Conservation (phyloP, 2,329 filamentous ascomycete species). For the Aspergillus latus region DNA sequence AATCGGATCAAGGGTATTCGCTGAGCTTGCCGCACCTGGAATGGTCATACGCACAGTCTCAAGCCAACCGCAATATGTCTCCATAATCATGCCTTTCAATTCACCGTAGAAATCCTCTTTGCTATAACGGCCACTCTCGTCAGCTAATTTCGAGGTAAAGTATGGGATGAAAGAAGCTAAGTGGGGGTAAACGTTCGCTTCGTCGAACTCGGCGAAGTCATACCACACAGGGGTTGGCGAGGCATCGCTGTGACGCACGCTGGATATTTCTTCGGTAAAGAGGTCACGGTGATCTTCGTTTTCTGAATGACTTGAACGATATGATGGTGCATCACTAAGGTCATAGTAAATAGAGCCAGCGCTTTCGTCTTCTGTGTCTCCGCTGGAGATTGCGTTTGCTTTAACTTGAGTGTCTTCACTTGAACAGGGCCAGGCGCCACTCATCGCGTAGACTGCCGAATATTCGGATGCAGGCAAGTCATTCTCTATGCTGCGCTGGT, state of each 20-base stretch:
- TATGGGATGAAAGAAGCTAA: slow-evolving; percentile 25
- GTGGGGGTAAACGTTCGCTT: slow-evolving; percentile 2
- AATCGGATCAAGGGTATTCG: not conserved
- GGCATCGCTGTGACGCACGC: not conserved
- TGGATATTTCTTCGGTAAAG: not conserved
- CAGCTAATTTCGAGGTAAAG: slow-evolving; percentile 28
- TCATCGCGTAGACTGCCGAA: not conserved
- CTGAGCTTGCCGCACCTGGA: slow-evolving; percentile 14
- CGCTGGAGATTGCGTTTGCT: not conserved
- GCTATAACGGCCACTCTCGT: slow-evolving; percentile 25
- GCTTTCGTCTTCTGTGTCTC: not conserved
- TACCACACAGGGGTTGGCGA: not conserved
- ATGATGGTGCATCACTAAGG: slow-evolving; percentile 4
- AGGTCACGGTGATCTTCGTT: not conserved
- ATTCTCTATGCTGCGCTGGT: not conserved
- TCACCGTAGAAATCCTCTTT: slow-evolving; percentile 26
- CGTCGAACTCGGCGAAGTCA: not conserved
- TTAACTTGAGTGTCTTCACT: not conserved
- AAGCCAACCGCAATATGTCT: slow-evolving; percentile 29
- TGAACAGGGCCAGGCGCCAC: not conserved
- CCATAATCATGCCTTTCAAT: slow-evolving; percentile 30
- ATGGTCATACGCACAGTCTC: slow-evolving; percentile 23
- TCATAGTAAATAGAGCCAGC: slow-evolving; percentile 13
- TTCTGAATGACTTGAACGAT: not conserved
- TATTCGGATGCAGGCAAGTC: not conserved